Evolutionary conservation across 2,329 filamentous ascomycete species (phyloP).

Genomic region (Pseudogymnoascus sp.): DNA sequence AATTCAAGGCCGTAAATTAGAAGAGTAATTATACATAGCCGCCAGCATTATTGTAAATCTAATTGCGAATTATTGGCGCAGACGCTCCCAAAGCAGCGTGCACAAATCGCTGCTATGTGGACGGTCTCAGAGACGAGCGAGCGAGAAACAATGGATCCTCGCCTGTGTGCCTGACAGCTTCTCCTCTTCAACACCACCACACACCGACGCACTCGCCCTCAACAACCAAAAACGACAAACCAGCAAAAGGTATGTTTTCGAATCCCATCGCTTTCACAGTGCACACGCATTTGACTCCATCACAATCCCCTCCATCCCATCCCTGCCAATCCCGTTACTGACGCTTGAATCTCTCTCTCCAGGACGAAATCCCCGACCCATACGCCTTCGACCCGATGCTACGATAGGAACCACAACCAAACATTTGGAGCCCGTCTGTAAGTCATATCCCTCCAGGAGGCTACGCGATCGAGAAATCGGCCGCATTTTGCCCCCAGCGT

Average conservation of each 20-base stretch:
- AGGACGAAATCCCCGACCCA: slow-evolving; percentile 8
- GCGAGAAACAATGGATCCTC: background rate
- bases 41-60: background rate
- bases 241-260: slow-evolving; percentile 4
- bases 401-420: slow-evolving; percentile 26
- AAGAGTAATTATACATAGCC: background rate
- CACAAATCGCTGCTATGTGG: slow-evolving; percentile 6
- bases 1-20: background rate
- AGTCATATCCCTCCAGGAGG: slow-evolving; percentile 21
- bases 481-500: slow-evolving; percentile 8
- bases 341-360: slow-evolving; percentile 9
- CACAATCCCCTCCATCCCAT: slow-evolving; percentile 11
- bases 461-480: slow-evolving; percentile 27
- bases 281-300: background rate
- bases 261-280: background rate
- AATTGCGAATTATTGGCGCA: background rate
- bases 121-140: slow-evolving; percentile 4
- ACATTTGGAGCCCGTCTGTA: slow-evolving; percentile 24
- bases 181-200: slow-evolving; percentile 6
- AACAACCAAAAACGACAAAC: slow-evolving; percentile 6
- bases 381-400: slow-evolving; percentile 20
- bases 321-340: slow-evolving; percentile 5
- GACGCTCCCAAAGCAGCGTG: background rate
- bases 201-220: slow-evolving; percentile 3
- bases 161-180: slow-evolving; percentile 6